These are phyloP conservation scores for Ogataea nitratoaversa DNA, from an alignment of 805 yeast genomes.

Conservation along the genomic window DNA sequence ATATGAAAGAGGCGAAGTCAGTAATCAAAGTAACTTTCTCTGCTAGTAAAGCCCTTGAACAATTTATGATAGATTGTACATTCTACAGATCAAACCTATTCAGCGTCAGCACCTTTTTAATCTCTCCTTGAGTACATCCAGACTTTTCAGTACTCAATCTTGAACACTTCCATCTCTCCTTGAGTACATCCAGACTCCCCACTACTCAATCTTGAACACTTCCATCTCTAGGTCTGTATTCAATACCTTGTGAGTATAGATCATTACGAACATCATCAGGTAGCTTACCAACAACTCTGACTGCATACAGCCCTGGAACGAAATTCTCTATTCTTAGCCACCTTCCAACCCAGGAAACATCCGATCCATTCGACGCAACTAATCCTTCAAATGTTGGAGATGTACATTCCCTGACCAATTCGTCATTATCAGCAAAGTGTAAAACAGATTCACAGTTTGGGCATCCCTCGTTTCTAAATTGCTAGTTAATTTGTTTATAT, in stretches of 20 bases:
- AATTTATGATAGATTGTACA: too few relatives aligned
- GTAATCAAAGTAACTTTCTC: too few relatives aligned
- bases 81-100: too few relatives aligned
- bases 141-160: too few relatives aligned
- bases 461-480: conserved; percentile 82
- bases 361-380: conserved; percentile 84
- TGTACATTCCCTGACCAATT: conserved; percentile 84
- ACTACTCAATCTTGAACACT: conserved; percentile 41
- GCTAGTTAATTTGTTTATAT: too few relatives aligned
- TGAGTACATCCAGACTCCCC: too few relatives aligned
- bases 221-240: conserved; percentile 94
- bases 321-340: conserved; percentile 92
- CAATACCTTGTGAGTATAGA: conserved; percentile 68
- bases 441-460: conserved; percentile 93
- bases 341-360: conserved; percentile 90
- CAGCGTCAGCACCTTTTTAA: too few relatives aligned
- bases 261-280: conserved; percentile 82
- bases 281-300: conserved; percentile 83
- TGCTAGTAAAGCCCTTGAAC: too few relatives aligned
- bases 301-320: conserved; percentile 88
- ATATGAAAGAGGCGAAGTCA: too few relatives aligned
- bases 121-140: too few relatives aligned
- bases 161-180: too few relatives aligned
- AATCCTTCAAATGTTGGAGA: conserved; percentile 95
- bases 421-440: conserved; percentile 72